Percentiles rank a stretch among this genome's conserved stretches.
Conservation (phyloP, 108 stramenopile genomes). For the Pinguiococcus pyrenoidosus region DNA sequence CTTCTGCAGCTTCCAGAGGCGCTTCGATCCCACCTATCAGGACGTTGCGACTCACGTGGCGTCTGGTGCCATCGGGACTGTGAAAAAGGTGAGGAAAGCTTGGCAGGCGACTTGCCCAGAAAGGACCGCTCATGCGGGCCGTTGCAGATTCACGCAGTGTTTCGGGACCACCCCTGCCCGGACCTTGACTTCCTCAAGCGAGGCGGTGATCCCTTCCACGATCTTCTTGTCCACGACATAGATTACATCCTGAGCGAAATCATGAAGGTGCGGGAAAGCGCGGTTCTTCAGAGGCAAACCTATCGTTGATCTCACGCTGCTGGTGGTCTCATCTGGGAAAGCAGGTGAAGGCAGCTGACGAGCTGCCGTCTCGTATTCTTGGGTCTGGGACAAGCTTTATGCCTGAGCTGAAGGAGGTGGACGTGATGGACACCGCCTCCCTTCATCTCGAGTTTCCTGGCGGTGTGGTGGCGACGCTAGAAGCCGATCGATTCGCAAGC, state of each 20-base stretch:
- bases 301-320: too few relatives aligned
- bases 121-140: too few relatives aligned
- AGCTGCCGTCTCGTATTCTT: neutral
- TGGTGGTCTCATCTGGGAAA: too few relatives aligned
- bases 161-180: conserved; percentile 17
- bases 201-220: conserved; percentile 20
- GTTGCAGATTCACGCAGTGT: conserved; percentile 14
- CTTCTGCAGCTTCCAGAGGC: conserved; percentile 19
- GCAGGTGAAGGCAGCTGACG: neutral
- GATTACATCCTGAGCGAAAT: too few relatives aligned
- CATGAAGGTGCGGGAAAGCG: too few relatives aligned
- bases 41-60: neutral
- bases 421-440: conserved; percentile 12
- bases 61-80: conserved; percentile 8
- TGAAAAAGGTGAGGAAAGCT: conserved; percentile 2
- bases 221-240: neutral
- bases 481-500: conserved; percentile 8
- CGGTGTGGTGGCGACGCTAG: conserved; percentile 8
- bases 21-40: neutral
- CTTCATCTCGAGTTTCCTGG: conserved; percentile 9
- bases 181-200: conserved; percentile 15
- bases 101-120: too few relatives aligned
- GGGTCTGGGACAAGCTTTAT: conserved; percentile 10
- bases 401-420: conserved; percentile 4
- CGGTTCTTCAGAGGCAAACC: too few relatives aligned